A percentile compares a stretch with the other conserved stretches of the same genome.
phyloP scores from a whole-genome alignment of 305 asterid species.

The Ajuga reptans region DNA sequence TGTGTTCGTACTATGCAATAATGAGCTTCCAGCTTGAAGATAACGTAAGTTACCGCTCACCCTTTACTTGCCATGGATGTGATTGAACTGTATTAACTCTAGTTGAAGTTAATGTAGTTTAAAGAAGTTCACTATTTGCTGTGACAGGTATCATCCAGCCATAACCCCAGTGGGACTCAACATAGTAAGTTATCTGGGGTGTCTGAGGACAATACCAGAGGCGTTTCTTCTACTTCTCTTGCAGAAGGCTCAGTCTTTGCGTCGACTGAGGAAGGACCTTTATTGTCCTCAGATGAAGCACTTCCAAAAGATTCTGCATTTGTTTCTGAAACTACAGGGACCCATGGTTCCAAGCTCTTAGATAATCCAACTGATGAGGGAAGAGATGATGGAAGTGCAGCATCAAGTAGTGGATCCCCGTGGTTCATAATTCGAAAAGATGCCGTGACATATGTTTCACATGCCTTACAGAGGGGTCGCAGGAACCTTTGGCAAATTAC shows the following conservation, averaged over 20 bases:
- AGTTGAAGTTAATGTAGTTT: conserved; percentile 7
- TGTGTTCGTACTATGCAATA: conserved; percentile 87
- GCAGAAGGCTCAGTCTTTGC: conserved; percentile 35
- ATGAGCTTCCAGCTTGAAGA: conserved; percentile 69
- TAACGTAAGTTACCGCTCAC: conserved; percentile 38
- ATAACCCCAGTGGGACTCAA: conserved; percentile 22
- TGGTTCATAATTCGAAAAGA: conserved; percentile 87
- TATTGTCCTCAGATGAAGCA: conserved; percentile 35
- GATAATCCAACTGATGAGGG: conserved; percentile 45
- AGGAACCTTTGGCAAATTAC: conserved; percentile 98
- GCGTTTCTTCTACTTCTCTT: conserved; percentile 34
- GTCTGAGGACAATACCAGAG: conserved; percentile 30
- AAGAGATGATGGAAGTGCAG: conserved; percentile 90
- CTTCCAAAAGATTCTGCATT: conserved; percentile 38
- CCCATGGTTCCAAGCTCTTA: conserved; percentile 28
- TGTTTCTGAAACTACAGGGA: conserved; percentile 33
- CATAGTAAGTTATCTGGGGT: conserved; percentile 27
- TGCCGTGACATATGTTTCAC: conserved; percentile 73
- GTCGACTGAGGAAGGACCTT: conserved; percentile 32
- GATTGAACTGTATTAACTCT: background rate
- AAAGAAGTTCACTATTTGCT: conserved; percentile 4
- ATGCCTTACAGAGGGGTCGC: conserved; percentile 80
- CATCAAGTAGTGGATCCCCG: conserved; percentile 95
- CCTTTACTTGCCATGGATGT: conserved; percentile 1
- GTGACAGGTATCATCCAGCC: conserved; percentile 40